Base-by-base conservation (phyloP, 2,329 filamentous ascomycete species). In the Thelonectria discophora region DNA sequence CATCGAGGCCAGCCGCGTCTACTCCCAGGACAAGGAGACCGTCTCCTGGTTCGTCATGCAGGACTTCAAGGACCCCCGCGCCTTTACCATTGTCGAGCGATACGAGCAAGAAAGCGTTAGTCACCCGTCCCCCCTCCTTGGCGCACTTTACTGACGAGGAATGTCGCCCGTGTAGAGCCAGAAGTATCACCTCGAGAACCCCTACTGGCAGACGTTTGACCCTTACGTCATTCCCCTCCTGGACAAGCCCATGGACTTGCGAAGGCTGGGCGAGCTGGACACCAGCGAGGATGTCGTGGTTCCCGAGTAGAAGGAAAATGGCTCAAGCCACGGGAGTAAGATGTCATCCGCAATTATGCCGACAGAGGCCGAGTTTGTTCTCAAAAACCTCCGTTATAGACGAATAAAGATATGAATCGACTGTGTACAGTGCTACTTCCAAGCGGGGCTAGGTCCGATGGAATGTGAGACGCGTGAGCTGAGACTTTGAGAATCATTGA, bases 21-120 rank as follows among this genome's bases (percentile, higher is more conserved):
- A 92, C 79, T 86, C 84, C 65, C 82, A 90, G 66, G 90, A 92
- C 79, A 86, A 86, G 72, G 90, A 92, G 80, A 91, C 86, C 0
- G 72, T 89, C 60, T 84, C 81, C 47, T 92, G 90, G 90, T 87
- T 91, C 76, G 90, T 93, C 65, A 92, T 92, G 90, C 90, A 92
- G 79, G 88, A 88, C 70, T 83, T 87, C 60, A 81, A 85, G 69
- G 90, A 92, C 74, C 82, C 83, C 46, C 82, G 88, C 60, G 86
- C 88, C 51, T 93, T 93, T 77, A 91, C 88, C 49, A 90, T 93
- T 69, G 89, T 93, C 48, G 90, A 93, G 79, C 81, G 90, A 32
- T 93, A 91, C 76, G 83, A 85, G 70, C 82, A 88, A 62, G 90
- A 92, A 74, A 80, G 79, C 52, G 86, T 88, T 75, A 61, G 84